Conservation (phyloP, 108 stramenopile genomes). For the Nitzschia sp. region DNA sequence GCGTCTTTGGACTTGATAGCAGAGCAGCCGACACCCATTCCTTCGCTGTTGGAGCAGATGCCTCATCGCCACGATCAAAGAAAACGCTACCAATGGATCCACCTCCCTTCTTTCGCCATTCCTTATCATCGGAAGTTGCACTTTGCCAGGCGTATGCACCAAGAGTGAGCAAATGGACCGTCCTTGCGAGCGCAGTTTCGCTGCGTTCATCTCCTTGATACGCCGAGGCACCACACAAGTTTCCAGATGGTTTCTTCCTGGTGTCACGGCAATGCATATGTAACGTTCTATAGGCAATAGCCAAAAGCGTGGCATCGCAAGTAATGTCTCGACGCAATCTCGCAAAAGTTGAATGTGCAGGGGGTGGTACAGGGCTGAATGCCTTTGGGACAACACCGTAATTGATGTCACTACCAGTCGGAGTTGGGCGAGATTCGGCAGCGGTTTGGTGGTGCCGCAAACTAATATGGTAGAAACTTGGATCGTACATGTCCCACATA, state of each 20-base stretch:
- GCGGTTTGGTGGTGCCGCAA: constrained; percentile 68
- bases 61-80: constrained; percentile 36
- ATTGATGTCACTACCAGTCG: constrained; percentile 23
- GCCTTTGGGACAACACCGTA: constrained; percentile 44
- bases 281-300: constrained; percentile 64
- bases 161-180: constrained; percentile 75
- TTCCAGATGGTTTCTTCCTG: constrained; percentile 22
- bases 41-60: constrained; percentile 44
- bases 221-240: constrained; percentile 50
- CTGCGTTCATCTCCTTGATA: constrained; percentile 67
- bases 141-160: constrained; percentile 76
- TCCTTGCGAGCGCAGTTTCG: constrained; percentile 75
- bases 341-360: constrained; percentile 56
- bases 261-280: constrained; percentile 67
- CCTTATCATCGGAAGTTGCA: constrained; percentile 27
- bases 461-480: constrained; percentile 74
- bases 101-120: constrained; percentile 57
- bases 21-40: constrained; percentile 70
- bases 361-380: constrained; percentile 58
- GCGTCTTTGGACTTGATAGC: constrained; percentile 45
- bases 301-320: constrained; percentile 58
- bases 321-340: constrained; percentile 72
- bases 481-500: constrained; percentile 82
- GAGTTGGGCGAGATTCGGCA: constrained; percentile 68
- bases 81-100: constrained; percentile 71